Evolutionary conservation across 257 asterid genomes (phyloP), one percentile per base, ranked within the genome.

Genomic region (Primulina huaijiensis): DNA sequence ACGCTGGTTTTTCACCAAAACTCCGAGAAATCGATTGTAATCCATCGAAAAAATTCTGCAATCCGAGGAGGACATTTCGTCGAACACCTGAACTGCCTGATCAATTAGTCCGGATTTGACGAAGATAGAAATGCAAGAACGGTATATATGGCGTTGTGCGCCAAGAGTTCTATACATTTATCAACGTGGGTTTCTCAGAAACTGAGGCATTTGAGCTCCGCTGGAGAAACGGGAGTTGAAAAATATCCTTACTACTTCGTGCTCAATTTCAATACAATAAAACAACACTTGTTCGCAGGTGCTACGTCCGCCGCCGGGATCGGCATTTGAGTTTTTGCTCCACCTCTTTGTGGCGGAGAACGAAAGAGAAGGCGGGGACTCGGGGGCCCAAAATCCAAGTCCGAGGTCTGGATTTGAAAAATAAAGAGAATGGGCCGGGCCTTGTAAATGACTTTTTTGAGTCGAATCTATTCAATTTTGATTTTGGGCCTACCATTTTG

Each of bases 1-100:
- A 12, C 86, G 89, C 9, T 65, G 82, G 72, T 85, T 65, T 68
- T 82, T 83, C 53, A 94, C 78, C 83, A 94, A 79, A 16, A 94
- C 96, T 6, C 99, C 99, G 37, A 94, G 82, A 29, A 94, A 86
- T 5, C 99, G 80, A 53, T 94, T 91, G 89, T 89, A 94, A 69
- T 94, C 99, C 3, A 86, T 65, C 75, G 97, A 86, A 69, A 91
- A 90, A 53, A 91, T 77, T 77, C 96, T 84, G 80, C 92, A 89
- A 61, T 85, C 92, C 72, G 97, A 90, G 12, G 82, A 85, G 72
- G 92, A 78, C 97, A 94, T 89, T 75, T 86, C 82, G 79, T 94
- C 96, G 82, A 94, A 94, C 92, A 86, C 93, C 70, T 89, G 82
- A 81, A 91, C 68, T 73, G 97, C 96, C 72, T 80, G 77, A 50